A percentile compares a stretch with the other conserved stretches of the same genome.
phyloP scores from a whole-genome alignment of 2,329 filamentous ascomycete species.

The Reticulascus tulasneorum region DNA sequence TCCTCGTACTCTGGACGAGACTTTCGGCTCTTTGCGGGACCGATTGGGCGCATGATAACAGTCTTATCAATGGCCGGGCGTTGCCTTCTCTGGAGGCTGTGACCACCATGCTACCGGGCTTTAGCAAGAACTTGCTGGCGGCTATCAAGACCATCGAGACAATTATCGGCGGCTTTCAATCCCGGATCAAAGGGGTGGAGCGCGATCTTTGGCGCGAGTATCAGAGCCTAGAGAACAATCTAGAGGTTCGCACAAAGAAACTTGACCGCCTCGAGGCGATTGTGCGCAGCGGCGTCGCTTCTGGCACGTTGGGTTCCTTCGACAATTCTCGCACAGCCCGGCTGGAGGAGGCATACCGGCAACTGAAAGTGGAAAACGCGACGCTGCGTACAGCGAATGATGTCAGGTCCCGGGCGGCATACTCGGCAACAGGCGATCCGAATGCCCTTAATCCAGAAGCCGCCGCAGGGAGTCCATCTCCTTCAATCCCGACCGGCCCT shows the following conservation, averaged over 20 bases:
- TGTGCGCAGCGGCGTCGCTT: conserved; percentile 61
- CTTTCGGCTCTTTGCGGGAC: conserved; percentile 80
- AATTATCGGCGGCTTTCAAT: conserved; percentile 73
- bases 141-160: conserved; percentile 85
- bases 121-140: conserved; percentile 82
- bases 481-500: conserved; percentile 51
- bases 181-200: conserved; percentile 79
- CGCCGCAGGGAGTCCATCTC: conserved; percentile 46
- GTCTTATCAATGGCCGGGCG: conserved; percentile 79
- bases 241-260: conserved; percentile 77
- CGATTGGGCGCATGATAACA: conserved; percentile 89
- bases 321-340: conserved; percentile 45
- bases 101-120: conserved; percentile 77
- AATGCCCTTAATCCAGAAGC: conserved; percentile 28
- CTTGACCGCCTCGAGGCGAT: conserved; percentile 82
- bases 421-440: conserved; percentile 34
- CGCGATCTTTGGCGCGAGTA: conserved; percentile 89
- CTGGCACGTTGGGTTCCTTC: conserved; percentile 40
- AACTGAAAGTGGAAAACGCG: conserved; percentile 62
- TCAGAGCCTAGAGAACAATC: conserved; percentile 74
- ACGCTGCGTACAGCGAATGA: conserved; percentile 64
- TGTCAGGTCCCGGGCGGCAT: conserved; percentile 47
- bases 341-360: conserved; percentile 58
- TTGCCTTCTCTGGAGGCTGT: conserved; percentile 83
- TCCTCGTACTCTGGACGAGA: conserved; percentile 86